Base-by-base conservation (phyloP, 208 protist species). In the Trypanosoma conorhini region DNA sequence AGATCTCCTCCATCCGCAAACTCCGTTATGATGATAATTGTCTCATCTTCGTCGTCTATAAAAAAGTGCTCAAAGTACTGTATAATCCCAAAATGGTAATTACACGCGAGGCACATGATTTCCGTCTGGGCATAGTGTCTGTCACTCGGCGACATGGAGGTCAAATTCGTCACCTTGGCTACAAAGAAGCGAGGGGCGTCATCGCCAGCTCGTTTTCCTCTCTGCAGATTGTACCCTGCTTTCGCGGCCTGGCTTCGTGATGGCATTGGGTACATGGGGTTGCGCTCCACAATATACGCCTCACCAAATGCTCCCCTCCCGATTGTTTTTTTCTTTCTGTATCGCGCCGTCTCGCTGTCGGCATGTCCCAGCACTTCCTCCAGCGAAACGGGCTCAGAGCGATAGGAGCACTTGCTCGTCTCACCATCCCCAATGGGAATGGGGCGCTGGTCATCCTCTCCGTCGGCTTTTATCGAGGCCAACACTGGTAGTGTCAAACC, bases 271-370 rank as follows among this genome's bases (percentile, higher is more conserved):
- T 75, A 75, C 8, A 58, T 0, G 30, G 82, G 73, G 70, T 93
- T 93, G 61, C 85, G 82, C 72, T 80, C 67, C 26, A 92, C 89
- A 50, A 94, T 80, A 76, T 82, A 88, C 5, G 93, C 94, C 68
- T 93, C 93, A 17, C 94, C 96, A 76, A 95, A 98, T 35, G 88
- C 86, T 0, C 96, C 96, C 67, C 96, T 97, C 26, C 96, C 96
- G 31, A 96, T 93, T 5, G 79, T 60, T 8, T 78, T 75, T 30
- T 83, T 68, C 64, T 88, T 88, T 33, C 84, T 67, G 77, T 95
- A 95, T 74, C 77, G 85, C 15, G 83, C 80, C 5, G 24, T 65
- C 5, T 33, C 60, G 13, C 66, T 77, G 19, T 73, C 68, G 4
- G 65, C 22, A 33, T 46, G 59, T 12, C 79, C 79, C 26, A 85